Percentiles rank a stretch among this genome's conserved stretches.
These are phyloP conservation scores for Wickerhamomyces kurtzmanii DNA, from an alignment of 805 yeast species.

Conservation along the genomic window DNA sequence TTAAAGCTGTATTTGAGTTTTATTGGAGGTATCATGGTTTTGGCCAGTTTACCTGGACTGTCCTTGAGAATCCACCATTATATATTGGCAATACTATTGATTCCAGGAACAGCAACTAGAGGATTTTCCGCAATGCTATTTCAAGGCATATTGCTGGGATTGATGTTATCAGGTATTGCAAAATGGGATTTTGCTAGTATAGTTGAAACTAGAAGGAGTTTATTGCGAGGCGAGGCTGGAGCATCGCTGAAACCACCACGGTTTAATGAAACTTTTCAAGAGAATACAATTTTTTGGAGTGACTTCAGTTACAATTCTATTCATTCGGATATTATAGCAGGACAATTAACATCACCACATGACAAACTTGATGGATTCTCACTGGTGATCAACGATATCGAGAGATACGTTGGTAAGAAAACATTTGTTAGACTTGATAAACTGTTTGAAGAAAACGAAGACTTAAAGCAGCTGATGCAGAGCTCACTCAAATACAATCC, in stretches of 20 bases:
- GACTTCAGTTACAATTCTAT: slow-evolving; percentile 8
- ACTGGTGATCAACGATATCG: slow-evolving; percentile 69
- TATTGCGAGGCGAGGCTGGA: slow-evolving; percentile 69
- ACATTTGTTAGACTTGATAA: slow-evolving; percentile 31
- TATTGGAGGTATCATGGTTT: slow-evolving; percentile 28
- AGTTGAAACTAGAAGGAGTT: slow-evolving; percentile 60
- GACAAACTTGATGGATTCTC: slow-evolving; percentile 42
- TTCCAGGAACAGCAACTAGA: slow-evolving; percentile 78
- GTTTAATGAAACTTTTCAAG: no score
- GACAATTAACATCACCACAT: no score
- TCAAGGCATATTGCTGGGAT: slow-evolving; percentile 79
- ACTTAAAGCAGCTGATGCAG: slow-evolving; percentile 19
- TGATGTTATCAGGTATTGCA: slow-evolving; percentile 75
- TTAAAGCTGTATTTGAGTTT: slow-evolving; percentile 41
- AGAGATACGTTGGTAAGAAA: slow-evolving; percentile 51
- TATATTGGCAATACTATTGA: slow-evolving; percentile 61
- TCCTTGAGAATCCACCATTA: slow-evolving; percentile 77
- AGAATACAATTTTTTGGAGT: slow-evolving; percentile 21
- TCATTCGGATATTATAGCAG: slow-evolving; percentile 16
- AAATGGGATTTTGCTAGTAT: slow-evolving; percentile 93
- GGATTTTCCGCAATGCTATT: slow-evolving; percentile 63
- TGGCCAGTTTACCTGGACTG: slow-evolving; percentile 52
- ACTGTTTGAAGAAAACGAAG: slow-evolving; percentile 20
- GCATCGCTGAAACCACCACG: slow-evolving; percentile 41
- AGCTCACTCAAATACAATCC: slow-evolving; percentile 19